Conservation (phyloP, 2,329 filamentous ascomycete species). For the Monilinia vaccinii-corymbosi region DNA sequence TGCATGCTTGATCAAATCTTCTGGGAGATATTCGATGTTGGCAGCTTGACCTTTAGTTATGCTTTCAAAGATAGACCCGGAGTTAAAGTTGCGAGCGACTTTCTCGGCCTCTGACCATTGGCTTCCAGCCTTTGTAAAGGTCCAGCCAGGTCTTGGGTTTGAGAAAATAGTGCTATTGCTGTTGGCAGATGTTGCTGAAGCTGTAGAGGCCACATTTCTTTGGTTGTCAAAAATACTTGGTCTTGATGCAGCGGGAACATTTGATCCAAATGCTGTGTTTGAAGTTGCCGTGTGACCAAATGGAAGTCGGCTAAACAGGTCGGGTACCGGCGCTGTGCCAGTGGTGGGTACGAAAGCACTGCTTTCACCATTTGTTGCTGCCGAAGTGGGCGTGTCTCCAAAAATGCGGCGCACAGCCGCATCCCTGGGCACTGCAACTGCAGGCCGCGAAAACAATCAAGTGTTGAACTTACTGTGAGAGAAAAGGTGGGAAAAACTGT, state of each 20-base stretch:
- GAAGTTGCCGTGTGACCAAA: neutral
- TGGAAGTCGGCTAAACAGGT: neutral
- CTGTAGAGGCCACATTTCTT: neutral
- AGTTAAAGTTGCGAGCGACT: neutral
- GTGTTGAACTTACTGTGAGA: neutral
- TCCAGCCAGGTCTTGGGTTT: neutral
- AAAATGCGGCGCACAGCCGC: neutral
- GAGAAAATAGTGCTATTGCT: neutral
- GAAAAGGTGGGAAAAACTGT: neutral
- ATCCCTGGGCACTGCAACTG: neutral
- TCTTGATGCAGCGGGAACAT: neutral
- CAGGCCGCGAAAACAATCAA: neutral
- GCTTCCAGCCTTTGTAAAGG: neutral
- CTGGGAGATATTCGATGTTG: neutral
- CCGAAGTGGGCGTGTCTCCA: neutral
- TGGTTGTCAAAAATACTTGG: neutral
- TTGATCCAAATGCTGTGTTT: neutral
- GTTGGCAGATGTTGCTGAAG: neutral
- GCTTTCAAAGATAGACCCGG: neutral
- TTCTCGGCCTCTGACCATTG: neutral
- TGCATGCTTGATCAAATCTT: conserved; percentile 8
- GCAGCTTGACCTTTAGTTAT: neutral
- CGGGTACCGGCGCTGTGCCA: neutral
- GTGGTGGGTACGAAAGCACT: neutral
- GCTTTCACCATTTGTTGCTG: neutral